A percentile compares a stretch with the other conserved stretches of the same genome.
Conservation (phyloP, 2,329 filamentous ascomycete genomes). For the Nemania serpens region DNA sequence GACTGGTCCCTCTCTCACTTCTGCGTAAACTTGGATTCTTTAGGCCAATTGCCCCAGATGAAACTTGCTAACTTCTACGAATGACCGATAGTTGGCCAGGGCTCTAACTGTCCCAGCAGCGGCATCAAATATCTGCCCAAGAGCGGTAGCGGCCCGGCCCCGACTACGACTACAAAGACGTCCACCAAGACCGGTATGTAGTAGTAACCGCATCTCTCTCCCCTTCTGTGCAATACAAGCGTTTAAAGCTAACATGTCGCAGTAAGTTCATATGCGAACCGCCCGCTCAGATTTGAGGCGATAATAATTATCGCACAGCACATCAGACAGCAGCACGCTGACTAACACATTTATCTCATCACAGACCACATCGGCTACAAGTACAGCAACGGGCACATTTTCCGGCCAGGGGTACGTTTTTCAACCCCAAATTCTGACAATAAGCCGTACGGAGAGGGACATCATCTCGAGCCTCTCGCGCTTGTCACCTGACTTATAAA, state of each 20-base stretch:
- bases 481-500: not conserved
- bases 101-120: constrained; percentile 63
- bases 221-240: not conserved
- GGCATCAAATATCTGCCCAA: constrained; percentile 70
- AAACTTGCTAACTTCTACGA: not conserved
- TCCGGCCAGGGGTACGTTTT: constrained; percentile 51
- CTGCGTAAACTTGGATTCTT: not conserved
- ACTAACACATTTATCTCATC: not conserved
- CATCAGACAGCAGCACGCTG: constrained; percentile 17
- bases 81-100: constrained; percentile 56
- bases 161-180: constrained; percentile 43
- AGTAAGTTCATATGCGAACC: constrained; percentile 10
- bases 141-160: constrained; percentile 28
- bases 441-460: too few species aligned
- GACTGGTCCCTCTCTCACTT: not conserved
- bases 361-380: constrained; percentile 42
- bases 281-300: not conserved
- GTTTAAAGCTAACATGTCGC: not conserved
- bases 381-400: constrained; percentile 44
- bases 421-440: not conserved
- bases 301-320: not conserved
- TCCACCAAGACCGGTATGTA: constrained; percentile 36
- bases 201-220: too few species aligned
- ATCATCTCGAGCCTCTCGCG: not conserved
- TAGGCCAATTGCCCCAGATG: not conserved